These are phyloP conservation scores for Thermochaetoides thermophila DNA, from an alignment of 495 filamentous ascomycete genomes.

Conservation along the genomic window DNA sequence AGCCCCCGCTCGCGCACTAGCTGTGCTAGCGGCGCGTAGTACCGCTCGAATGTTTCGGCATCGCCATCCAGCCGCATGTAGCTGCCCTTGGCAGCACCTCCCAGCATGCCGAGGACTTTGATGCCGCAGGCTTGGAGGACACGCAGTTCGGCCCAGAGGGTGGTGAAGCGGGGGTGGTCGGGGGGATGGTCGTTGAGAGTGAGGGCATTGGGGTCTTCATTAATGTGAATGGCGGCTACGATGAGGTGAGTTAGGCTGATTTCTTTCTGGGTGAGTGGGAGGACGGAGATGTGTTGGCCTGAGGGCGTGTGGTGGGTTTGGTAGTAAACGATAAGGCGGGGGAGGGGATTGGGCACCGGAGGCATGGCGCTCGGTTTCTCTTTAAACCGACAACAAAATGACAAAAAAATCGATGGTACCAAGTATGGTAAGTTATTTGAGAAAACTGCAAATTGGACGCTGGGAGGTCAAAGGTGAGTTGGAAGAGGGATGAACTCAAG, in stretches of 20 bases:
- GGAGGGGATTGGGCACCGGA: slow-evolving; percentile 8
- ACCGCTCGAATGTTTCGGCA: slow-evolving; percentile 43
- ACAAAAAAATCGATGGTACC: too few relatives aligned
- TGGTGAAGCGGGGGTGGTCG: slow-evolving; percentile 37
- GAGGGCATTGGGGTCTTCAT: slow-evolving; percentile 44
- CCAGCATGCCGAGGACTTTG: slow-evolving; percentile 68
- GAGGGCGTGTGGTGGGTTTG: slow-evolving; percentile 37
- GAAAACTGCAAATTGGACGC: too few relatives aligned
- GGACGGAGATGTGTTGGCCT: slow-evolving; percentile 49
- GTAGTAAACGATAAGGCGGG: slow-evolving; percentile 15
- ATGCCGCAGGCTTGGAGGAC: slow-evolving; percentile 49
- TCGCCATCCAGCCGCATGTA: slow-evolving; percentile 48
- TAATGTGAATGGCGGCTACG: slow-evolving; percentile 68
- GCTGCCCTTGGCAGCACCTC: slow-evolving; percentile 60
- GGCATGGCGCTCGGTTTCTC: too few relatives aligned
- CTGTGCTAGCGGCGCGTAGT: slow-evolving; percentile 48
- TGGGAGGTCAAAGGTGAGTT: too few relatives aligned
- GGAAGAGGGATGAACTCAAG: too few relatives aligned
- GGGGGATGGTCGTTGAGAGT: slow-evolving; percentile 65
- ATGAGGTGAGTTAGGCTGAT: slow-evolving; percentile 56
- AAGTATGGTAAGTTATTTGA: too few relatives aligned
- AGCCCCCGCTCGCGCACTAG: slow-evolving; percentile 45
- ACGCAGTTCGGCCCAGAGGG: slow-evolving; percentile 58
- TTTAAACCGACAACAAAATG: too few relatives aligned
- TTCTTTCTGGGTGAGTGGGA: slow-evolving; percentile 50